Base-by-base conservation (phyloP, 2,329 filamentous ascomycete species). In the Arthrobotrys iridis region DNA sequence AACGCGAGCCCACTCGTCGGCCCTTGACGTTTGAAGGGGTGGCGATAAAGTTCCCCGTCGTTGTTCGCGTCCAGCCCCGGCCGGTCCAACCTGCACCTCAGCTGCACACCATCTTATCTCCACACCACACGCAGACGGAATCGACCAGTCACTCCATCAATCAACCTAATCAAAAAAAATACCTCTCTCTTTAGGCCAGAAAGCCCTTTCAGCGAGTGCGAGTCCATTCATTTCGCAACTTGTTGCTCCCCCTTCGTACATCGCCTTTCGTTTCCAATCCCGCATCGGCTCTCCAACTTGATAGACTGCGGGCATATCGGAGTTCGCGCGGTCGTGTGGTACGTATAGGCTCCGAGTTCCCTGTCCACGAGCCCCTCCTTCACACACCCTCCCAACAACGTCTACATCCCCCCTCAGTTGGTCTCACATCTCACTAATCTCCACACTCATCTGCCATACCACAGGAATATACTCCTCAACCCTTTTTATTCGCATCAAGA, bases 271-370 rank as follows among this genome's bases (percentile, higher is more conserved):
- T 40, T 72, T 73, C 68, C 55, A 66, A 66, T 66, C 68, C 68
- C 68, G 68, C 60, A 66, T 73, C 68, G 68, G 60, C 50, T 59
- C 62, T 67, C 62, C 60, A 33, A 60, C 68, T 74, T 37, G 62
- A 63, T 66, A 65, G 45, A 35, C 10, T 52, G 62, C 62, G 45
- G n/a, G n/a, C n/a, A n/a, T 52, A 67, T 74, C 70, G 70, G 70
- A 60, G 57, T 74, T 74, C 70, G 70, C 62, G 70, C 70, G 70
- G 70, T 33, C 67, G 70, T 57, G 70, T 67, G 52, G 70, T 74
- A 57, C 70, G 70, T 74, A 48, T 50, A 62, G 52, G 57, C 70
- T 30, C 68, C 68, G 68, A 73, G 28, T 73, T 59, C 68, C 68
- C 41, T 65, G 68, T 65, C 70, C 62, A 67, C 60, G 70, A 74